These are phyloP conservation scores for Gossypium longicalyx DNA, from an alignment of 345 rosid species.

Conservation along the genomic window DNA sequence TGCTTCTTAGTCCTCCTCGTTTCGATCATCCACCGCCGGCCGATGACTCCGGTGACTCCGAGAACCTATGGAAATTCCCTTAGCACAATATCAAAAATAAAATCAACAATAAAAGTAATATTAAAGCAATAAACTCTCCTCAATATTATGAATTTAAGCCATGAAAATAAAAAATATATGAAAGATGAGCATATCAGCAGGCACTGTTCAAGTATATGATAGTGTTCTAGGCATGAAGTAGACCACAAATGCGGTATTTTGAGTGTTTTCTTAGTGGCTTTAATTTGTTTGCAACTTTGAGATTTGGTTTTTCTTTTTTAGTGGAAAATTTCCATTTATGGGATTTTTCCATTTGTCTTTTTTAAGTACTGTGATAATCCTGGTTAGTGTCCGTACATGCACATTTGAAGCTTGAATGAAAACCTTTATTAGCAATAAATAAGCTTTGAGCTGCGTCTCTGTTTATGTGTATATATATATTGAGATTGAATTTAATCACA, in stretches of 20 bases:
- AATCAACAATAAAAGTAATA: not conserved
- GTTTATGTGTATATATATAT: not conserved
- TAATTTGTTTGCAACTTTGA: not conserved
- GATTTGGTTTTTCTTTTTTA: slow-evolving; percentile 12
- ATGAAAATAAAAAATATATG: not conserved
- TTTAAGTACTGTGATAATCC: not conserved
- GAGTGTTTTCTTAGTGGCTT: slow-evolving; percentile 12
- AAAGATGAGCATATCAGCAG: not conserved
- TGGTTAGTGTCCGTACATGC: not conserved
- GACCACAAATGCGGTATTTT: slow-evolving; percentile 1
- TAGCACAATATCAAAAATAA: slow-evolving; percentile 18
- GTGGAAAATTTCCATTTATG: slow-evolving; percentile 13
- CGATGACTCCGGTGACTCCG: slow-evolving; percentile 25
- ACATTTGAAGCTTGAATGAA: slow-evolving; percentile 1
- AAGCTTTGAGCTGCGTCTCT: not conserved
- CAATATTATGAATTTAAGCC: not conserved
- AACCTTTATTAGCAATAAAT: slow-evolving; percentile 8
- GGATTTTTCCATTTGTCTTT: not conserved
- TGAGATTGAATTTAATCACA: too few relatives aligned
- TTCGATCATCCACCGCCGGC: slow-evolving; percentile 21
- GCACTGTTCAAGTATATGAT: not conserved
- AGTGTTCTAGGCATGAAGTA: slow-evolving; percentile 3
- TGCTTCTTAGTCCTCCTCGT: slow-evolving; percentile 97
- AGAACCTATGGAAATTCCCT: slow-evolving; percentile 67
- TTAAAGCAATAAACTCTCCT: not conserved